Evolutionary conservation across 345 rosid species (phyloP).

Genomic region (Populus nigra): DNA sequence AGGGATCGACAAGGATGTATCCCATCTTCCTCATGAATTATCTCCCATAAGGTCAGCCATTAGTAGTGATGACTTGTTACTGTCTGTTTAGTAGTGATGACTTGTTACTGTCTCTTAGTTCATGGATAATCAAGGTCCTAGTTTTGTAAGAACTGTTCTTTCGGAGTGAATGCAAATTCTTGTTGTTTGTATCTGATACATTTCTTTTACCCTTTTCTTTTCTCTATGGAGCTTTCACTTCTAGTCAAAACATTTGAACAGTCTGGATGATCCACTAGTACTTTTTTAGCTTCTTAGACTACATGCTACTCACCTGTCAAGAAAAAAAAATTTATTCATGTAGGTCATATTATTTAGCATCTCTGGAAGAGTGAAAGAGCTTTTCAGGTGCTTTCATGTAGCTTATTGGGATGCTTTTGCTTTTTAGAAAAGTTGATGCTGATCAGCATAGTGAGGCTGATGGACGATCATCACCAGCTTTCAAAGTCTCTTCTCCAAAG

Average conservation of each 20-base stretch:
- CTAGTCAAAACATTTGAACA: background rate
- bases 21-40: conserved; percentile 61
- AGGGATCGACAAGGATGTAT: conserved; percentile 59
- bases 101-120: background rate
- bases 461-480: conserved; percentile 33
- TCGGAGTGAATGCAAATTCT: background rate
- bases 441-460: conserved; percentile 42
- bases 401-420: conserved; percentile 16
- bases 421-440: conserved; percentile 41
- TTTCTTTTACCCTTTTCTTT: background rate
- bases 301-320: no score
- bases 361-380: background rate
- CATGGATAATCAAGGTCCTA: background rate
- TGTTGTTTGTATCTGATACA: background rate
- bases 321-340: background rate
- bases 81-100: background rate
- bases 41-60: conserved; percentile 58
- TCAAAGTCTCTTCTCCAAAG: conserved; percentile 43
- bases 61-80: background rate
- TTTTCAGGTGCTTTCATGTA: background rate
- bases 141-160: background rate
- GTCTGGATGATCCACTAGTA: background rate
- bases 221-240: background rate
- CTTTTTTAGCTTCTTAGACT: background rate
- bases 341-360: background rate